These are phyloP conservation scores for Colletotrichum liriopes DNA, from an alignment of 2,329 filamentous ascomycete genomes.

Conservation along the genomic window DNA sequence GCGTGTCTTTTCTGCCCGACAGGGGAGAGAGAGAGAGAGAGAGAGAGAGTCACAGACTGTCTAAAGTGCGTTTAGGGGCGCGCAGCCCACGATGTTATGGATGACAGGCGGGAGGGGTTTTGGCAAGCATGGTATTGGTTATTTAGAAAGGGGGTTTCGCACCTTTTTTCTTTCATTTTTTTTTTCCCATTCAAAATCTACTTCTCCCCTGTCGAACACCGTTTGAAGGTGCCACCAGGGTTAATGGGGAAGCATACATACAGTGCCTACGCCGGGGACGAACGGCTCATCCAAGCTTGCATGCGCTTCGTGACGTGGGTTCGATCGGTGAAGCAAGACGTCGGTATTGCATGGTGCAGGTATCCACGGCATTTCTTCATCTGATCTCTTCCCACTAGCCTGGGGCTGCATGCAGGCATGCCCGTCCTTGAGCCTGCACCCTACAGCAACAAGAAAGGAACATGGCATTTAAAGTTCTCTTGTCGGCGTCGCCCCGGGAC, in stretches of 20 bases:
- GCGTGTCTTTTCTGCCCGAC: slow-evolving; percentile 13
- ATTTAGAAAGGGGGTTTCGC: not conserved
- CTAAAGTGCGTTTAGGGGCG: not conserved
- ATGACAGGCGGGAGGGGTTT: not conserved
- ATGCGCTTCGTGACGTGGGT: not conserved
- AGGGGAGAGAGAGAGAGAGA: no score
- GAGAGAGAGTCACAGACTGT: not conserved
- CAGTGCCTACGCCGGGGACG: no score
- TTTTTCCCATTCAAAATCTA: not conserved
- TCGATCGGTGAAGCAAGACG: not conserved
- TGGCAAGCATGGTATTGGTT: slow-evolving; percentile 4
- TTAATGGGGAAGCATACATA: not conserved
- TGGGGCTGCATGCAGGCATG: not conserved
- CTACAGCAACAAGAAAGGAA: not conserved
- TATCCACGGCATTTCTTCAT: not conserved
- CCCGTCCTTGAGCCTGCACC: not conserved
- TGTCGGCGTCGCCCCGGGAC: not conserved
- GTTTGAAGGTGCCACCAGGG: no score
- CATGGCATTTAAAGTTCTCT: slow-evolving; percentile 12
- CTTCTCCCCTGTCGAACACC: no score
- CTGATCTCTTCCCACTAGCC: not conserved
- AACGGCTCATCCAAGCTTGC: not conserved
- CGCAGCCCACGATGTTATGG: not conserved
- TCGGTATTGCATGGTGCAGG: not conserved
- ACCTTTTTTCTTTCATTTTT: no score